These are phyloP conservation scores for Hysterium pulicare DNA, from an alignment of 2,329 filamentous ascomycete species.

Conservation along the genomic window DNA sequence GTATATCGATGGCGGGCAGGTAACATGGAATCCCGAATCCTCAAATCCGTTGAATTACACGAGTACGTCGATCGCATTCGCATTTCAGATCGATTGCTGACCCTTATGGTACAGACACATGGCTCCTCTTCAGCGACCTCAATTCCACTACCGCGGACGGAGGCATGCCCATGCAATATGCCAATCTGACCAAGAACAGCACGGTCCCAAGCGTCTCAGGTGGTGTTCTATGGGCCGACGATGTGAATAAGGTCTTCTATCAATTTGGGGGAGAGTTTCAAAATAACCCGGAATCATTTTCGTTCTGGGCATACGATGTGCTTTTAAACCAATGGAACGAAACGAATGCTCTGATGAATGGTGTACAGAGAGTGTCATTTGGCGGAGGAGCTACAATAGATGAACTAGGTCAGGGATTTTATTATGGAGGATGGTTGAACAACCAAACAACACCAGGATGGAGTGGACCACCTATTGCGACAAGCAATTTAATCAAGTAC, in stretches of 20 bases:
- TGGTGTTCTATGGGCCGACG: slow-evolving; percentile 57
- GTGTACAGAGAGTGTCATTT: slow-evolving; percentile 51
- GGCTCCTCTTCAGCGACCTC: slow-evolving; percentile 58
- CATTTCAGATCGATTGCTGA: slow-evolving; percentile 11
- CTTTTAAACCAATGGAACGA: slow-evolving; percentile 56
- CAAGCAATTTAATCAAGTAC: slow-evolving; percentile 54
- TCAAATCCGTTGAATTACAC: slow-evolving; percentile 52
- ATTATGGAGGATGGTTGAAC: slow-evolving; percentile 62
- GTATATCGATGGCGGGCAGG: slow-evolving; percentile 61
- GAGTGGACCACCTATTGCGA: slow-evolving; percentile 48
- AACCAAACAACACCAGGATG: slow-evolving; percentile 53
- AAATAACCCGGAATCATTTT: slow-evolving; percentile 43
- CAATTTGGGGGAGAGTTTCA: slow-evolving; percentile 59
- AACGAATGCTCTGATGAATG: slow-evolving; percentile 35
- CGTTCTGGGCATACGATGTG: slow-evolving; percentile 58
- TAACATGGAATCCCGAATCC: slow-evolving; percentile 53
- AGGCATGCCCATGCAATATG: slow-evolving; percentile 52
- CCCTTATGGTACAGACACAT: slow-evolving; percentile 45
- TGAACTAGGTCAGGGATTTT: slow-evolving; percentile 56
- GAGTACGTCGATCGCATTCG: slow-evolving; percentile 44
- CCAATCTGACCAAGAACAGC: slow-evolving; percentile 58
- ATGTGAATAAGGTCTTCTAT: slow-evolving; percentile 61
- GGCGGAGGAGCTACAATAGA: slow-evolving; percentile 57
- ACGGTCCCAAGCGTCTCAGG: slow-evolving; percentile 52
- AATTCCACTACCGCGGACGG: slow-evolving; percentile 36